These are phyloP conservation scores for Oenanthe sinensis DNA, from an alignment of 129 eudicot species.

Conservation along the genomic window DNA sequence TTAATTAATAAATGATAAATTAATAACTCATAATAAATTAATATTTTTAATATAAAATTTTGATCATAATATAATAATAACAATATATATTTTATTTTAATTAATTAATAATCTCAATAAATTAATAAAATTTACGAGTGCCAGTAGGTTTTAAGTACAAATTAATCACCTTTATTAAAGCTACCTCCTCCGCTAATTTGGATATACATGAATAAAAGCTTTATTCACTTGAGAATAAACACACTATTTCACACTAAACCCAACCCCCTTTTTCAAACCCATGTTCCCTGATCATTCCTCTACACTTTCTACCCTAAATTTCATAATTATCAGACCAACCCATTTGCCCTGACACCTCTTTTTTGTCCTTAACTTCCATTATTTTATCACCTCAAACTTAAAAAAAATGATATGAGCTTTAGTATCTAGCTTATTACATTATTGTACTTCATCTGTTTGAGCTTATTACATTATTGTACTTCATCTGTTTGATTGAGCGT, in stretches of 20 bases:
- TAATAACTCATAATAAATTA: too few species aligned
- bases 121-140: too few species aligned
- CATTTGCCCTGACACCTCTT: neutral
- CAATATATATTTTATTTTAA: too few species aligned
- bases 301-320: too few species aligned
- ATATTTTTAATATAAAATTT: too few species aligned
- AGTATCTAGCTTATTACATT: neutral
- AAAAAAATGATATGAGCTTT: neutral
- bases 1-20: too few species aligned
- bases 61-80: too few species aligned
- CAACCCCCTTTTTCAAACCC: neutral
- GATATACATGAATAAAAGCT: neutral
- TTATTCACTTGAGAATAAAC: neutral
- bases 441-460: neutral
- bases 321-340: slow-evolving; percentile 1
- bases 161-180: neutral
- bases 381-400: neutral
- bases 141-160: neutral
- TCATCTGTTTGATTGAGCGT: neutral
- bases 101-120: too few species aligned
- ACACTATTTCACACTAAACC: neutral
- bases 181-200: neutral
- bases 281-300: neutral
- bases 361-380: neutral
- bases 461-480: too few species aligned